Conservation (phyloP, 1,139 yeast species). For the Diutina scorzettiae region DNA sequence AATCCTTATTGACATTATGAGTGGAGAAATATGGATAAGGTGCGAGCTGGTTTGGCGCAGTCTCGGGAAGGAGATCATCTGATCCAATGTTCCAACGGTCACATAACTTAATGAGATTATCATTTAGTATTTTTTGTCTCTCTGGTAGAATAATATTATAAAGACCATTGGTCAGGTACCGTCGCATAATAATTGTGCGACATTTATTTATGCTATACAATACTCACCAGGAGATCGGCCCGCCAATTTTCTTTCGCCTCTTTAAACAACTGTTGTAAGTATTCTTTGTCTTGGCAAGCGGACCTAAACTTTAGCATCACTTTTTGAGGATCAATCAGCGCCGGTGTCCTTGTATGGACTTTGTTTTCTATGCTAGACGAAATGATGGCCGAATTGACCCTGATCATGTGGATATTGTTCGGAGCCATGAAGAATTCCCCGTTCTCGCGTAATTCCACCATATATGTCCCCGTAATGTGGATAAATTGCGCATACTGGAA, state of each 20-base stretch:
- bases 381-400: constrained; percentile 34
- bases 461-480: constrained; percentile 78
- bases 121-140: background rate
- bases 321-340: constrained; percentile 43
- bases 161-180: background rate
- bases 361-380: constrained; percentile 17
- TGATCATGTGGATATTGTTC: constrained; percentile 58
- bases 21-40: background rate
- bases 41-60: background rate
- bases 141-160: background rate
- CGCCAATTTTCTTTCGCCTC: constrained; percentile 42
- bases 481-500: constrained; percentile 82
- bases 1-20: background rate
- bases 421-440: constrained; percentile 79
- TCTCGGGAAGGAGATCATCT: background rate
- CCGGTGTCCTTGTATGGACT: constrained; percentile 14
- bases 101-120: background rate
- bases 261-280: constrained; percentile 39
- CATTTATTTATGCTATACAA: background rate
- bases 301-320: constrained; percentile 60
- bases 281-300: constrained; percentile 41
- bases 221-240: background rate
- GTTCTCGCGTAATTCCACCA: constrained; percentile 75
- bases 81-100: background rate
- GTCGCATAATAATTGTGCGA: no score